Conservation (phyloP, 2,329 filamentous ascomycete genomes). For the Aureobasidium lini region DNA sequence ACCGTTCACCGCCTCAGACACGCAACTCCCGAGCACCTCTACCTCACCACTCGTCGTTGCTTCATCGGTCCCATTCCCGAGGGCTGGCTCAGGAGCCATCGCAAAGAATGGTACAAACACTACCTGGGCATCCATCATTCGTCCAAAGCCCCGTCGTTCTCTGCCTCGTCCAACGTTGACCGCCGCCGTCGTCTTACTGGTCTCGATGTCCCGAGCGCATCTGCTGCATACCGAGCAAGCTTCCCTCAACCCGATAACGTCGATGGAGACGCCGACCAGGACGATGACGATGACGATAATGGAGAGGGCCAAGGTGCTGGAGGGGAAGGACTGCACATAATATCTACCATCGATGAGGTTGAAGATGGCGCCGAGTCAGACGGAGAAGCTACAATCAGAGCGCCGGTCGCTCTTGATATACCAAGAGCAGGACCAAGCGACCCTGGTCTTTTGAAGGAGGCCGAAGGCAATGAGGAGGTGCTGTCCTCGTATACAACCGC, state of each 20-base stretch:
- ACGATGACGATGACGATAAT: slow-evolving; percentile 24
- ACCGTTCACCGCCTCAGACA: slow-evolving; percentile 34
- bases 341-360: slow-evolving; percentile 4
- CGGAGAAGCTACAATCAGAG: slow-evolving; percentile 19
- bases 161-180: slow-evolving; percentile 36
- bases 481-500: slow-evolving; percentile 13
- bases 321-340: background rate
- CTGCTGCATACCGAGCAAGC: slow-evolving; percentile 32
- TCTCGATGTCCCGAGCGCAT: slow-evolving; percentile 33
- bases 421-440: slow-evolving; percentile 20
- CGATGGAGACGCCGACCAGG: slow-evolving; percentile 8
- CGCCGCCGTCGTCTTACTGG: slow-evolving; percentile 35
- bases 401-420: slow-evolving; percentile 25
- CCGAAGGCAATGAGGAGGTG: slow-evolving; percentile 10
- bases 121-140: slow-evolving; percentile 39
- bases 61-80: slow-evolving; percentile 61
- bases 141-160: slow-evolving; percentile 43
- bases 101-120: slow-evolving; percentile 55
- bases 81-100: slow-evolving; percentile 56
- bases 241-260: slow-evolving; percentile 35
- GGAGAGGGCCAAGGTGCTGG: slow-evolving; percentile 17
- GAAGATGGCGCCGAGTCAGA: slow-evolving; percentile 17
- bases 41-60: slow-evolving; percentile 53
- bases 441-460: slow-evolving; percentile 3
- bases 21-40: slow-evolving; percentile 53